These are phyloP conservation scores for Phaeosphaeriaceae sp. DNA, from an alignment of 2,329 filamentous ascomycete genomes.

Conservation along the genomic window DNA sequence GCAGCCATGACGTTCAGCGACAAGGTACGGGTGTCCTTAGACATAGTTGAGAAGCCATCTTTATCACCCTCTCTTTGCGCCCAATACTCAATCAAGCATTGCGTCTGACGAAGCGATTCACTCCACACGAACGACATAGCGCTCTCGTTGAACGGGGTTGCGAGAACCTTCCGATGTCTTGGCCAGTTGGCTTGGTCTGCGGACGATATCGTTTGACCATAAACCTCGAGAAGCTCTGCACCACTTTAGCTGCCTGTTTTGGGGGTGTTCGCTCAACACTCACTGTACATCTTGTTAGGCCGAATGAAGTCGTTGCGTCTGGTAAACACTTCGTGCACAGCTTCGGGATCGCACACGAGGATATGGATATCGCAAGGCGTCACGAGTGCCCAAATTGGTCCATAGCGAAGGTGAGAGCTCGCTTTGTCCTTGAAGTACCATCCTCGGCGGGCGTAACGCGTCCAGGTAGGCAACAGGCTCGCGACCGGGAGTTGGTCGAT, in stretches of 20 bases:
- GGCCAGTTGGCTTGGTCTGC: slow-evolving; percentile 31
- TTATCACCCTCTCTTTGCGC: slow-evolving; percentile 1
- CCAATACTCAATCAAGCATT: slow-evolving; percentile 7
- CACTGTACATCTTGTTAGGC: slow-evolving; percentile 19
- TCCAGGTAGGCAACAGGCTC: not conserved
- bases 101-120: slow-evolving; percentile 10
- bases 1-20: slow-evolving; percentile 45
- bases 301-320: slow-evolving; percentile 19
- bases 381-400: slow-evolving; percentile 6
- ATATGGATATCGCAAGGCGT: slow-evolving; percentile 20
- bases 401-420: not conserved
- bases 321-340: slow-evolving; percentile 16
- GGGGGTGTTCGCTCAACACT: not conserved
- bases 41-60: slow-evolving; percentile 4
- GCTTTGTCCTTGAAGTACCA: slow-evolving; percentile 11
- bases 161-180: slow-evolving; percentile 27
- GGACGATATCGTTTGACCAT: slow-evolving; percentile 16
- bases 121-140: slow-evolving; percentile 19
- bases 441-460: slow-evolving; percentile 1
- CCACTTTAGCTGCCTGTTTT: not conserved
- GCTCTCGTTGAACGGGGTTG: slow-evolving; percentile 23
- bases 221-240: slow-evolving; percentile 18
- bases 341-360: slow-evolving; percentile 16
- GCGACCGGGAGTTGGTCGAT: slow-evolving; percentile 8
- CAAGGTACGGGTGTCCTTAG: slow-evolving; percentile 19